Evolutionary conservation across 208 protist genomes (phyloP), one percentile per base, ranked within the genome.

Genomic region (Borovskyia barvae): DNA sequence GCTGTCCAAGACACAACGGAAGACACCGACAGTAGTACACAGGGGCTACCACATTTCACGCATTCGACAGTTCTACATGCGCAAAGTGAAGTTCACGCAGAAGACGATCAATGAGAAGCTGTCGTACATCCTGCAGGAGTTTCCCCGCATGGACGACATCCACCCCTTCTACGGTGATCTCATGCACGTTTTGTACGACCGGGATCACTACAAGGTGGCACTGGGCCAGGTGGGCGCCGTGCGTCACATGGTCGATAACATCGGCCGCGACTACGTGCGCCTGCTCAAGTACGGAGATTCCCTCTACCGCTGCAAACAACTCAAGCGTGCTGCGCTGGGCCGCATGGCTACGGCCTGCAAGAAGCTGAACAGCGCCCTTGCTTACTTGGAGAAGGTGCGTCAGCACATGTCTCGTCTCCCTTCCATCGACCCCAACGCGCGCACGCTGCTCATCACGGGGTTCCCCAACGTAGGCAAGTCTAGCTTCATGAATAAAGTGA

Each of bases 381-480:
- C 78, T 3, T 99, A 99, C 75, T 85, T 99, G 9, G 99, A 99
- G 87, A 98, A 99, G 71, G 98, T 99, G 11, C 84, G 99, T 14
- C 98, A 99, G 87, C 99, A 99, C 91, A 94, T 99, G 77, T 87
- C 96, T 4, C 93, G 99, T 80, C 76, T 99, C 5, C 99, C 99
- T 6, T 94, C 90, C 5, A 99, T 99, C 74, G 98, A 99, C 80
- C 99, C 99, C 53, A 98, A 97, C 66, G 95, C 97, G 5, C 88
- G 97, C 50, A 99, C 99, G 5, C 71, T 99, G 14, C 83, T 99
- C 42, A 68, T 99, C 28, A 97, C 85, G 19, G 99, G 98, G 19
- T 99, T 98, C 78, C 99, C 99, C 29, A 99, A 99, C 77, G 98
- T 99, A 6, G 99, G 99, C 63, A 99, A 99, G 87, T 99, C 95